Percentiles rank a stretch among this genome's conserved stretches.
Evolutionary conservation across 208 protist species (phyloP).

Genomic region (Angomonas ambiguus): DNA sequence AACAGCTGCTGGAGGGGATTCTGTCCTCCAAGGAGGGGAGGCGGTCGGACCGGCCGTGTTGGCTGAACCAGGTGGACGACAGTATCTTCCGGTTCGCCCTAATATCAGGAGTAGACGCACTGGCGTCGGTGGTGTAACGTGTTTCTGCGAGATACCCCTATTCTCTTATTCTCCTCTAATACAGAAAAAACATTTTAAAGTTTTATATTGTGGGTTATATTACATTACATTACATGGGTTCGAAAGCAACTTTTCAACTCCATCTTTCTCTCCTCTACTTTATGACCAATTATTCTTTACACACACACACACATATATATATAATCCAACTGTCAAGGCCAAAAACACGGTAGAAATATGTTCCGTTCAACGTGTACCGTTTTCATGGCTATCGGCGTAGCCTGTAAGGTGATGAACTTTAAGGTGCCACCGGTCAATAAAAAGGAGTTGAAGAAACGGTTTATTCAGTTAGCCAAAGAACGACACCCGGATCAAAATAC

Average conservation of each 20-base stretch:
- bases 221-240: background rate
- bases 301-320: background rate
- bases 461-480: constrained; percentile 61
- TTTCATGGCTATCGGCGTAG: constrained; percentile 46
- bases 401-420: constrained; percentile 62
- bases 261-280: constrained; percentile 11
- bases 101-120: constrained; percentile 56
- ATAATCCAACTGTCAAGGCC: too few species aligned
- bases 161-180: background rate
- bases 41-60: constrained; percentile 18
- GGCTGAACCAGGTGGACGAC: constrained; percentile 54
- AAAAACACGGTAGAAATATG: background rate
- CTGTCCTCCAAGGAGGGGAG: constrained; percentile 17
- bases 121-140: constrained; percentile 42
- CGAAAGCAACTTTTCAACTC: background rate
- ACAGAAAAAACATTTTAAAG: background rate
- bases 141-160: background rate
- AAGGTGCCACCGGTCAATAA: constrained; percentile 44
- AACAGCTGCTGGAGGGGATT: constrained; percentile 50
- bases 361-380: constrained; percentile 26
- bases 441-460: constrained; percentile 59
- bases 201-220: background rate
- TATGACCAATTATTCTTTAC: background rate
- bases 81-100: constrained; percentile 42
- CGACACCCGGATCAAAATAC: constrained; percentile 68